Evolutionary conservation across 768 basidiomycete genomes (phyloP), one percentile per base, ranked within the genome.

Genomic region (Trametopsis cervina): DNA sequence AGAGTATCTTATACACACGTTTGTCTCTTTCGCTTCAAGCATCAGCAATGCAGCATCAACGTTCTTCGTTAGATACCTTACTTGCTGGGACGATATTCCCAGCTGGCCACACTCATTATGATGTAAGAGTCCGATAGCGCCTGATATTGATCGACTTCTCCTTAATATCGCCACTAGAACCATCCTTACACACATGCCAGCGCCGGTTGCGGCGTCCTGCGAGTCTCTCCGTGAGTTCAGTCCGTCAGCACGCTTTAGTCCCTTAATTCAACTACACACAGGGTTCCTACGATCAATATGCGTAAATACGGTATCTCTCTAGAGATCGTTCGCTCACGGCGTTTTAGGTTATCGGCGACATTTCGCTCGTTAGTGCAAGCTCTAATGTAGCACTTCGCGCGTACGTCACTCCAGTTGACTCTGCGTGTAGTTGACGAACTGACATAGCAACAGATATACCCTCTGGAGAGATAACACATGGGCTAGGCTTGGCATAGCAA

Each of bases 341-440:
- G 27, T 11, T 12, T n/a, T 23, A 52, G 51, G 42, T 44, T 6
- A 12, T 35, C 2, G 46, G 44, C 3, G 37, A 41, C 26, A 33
- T 48, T 2, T 12, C 45, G n/a, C 21, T 48, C 3, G 41, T 39
- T 9, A 36, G 25, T 7, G 24, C 51, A 2, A 52, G 51, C 39
- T 27, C 41, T 10, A 52, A 52, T 41, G 35, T 52, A 4, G 23
- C 24, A 4, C 15, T 52, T 6, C 51, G 51, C 40, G 44, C 50
- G 50, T 51, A 21, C 5, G 50, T 39, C 21, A 11, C 22, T 12
- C 26, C 23, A 25, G 4, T 38, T 17, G 13, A n/a, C 25, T 17
- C 6, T 17, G 12, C 22, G 17, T 24, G 49, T 21, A 4, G 26
- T 35, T n/a, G n/a, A n/a, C n/a, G n/a, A 36, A 15, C 17, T 21